Conservation (phyloP, 805 yeast genomes). For the Saccharomycopsis sp. region DNA sequence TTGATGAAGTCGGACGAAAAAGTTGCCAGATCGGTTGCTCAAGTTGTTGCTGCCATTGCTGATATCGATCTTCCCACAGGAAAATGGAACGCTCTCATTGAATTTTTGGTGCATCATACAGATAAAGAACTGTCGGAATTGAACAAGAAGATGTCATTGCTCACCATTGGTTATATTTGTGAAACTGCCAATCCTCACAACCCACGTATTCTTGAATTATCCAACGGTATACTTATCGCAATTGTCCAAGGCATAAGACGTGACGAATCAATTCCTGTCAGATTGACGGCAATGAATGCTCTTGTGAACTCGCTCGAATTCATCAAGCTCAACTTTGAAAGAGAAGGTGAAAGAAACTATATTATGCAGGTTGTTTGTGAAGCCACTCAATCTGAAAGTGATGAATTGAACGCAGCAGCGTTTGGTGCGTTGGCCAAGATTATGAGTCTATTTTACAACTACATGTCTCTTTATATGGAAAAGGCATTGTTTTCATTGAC, state of each 20-base stretch:
- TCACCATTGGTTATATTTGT: conserved; percentile 92
- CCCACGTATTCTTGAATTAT: conserved; percentile 69
- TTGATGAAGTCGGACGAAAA: conserved; percentile 59
- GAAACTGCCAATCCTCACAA: conserved; percentile 83
- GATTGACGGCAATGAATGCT: conserved; percentile 87
- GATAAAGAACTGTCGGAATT: conserved; percentile 53
- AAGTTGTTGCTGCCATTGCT: conserved; percentile 94
- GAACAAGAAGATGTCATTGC: conserved; percentile 77
- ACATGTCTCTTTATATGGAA: conserved; percentile 95
- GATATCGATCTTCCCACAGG: conserved; percentile 82
- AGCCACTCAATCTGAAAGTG: conserved; percentile 85
- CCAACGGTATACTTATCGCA: conserved; percentile 88
- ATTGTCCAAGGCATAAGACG: conserved; percentile 94
- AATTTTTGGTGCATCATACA: conserved; percentile 71
- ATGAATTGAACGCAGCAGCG: conserved; percentile 84
- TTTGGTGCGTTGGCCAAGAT: conserved; percentile 92
- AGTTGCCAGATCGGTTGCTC: conserved; percentile 86
- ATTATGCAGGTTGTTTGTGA: conserved; percentile 99
- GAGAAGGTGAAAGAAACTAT: conserved; percentile 92
- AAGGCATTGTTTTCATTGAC: conserved; percentile 88
- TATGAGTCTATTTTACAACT: conserved; percentile 79
- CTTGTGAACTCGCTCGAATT: conserved; percentile 85
- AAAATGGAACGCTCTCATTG: conserved; percentile 85
- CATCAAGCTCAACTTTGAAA: conserved; percentile 77
- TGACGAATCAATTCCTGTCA: conserved; percentile 68